Evolutionary conservation across 2,329 filamentous ascomycete genomes (phyloP).

Genomic region (Penicillium sp.): DNA sequence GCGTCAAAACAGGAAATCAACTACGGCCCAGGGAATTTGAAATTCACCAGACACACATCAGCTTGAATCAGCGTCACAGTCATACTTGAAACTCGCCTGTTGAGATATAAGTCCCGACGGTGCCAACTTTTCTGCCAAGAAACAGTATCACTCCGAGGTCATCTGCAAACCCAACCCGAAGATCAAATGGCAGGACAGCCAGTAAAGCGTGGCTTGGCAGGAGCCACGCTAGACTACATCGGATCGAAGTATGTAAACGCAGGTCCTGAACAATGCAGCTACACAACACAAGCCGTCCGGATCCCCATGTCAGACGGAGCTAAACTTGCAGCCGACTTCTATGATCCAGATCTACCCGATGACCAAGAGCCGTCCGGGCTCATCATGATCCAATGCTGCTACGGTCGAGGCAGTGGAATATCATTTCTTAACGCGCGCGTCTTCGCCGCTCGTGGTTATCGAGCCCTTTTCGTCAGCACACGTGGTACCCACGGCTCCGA

Average conservation of each 20-base stretch:
- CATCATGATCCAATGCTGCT: slow-evolving; percentile 18
- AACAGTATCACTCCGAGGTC: not conserved
- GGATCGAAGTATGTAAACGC: slow-evolving; percentile 9
- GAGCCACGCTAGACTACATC: slow-evolving; percentile 12
- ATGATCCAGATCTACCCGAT: slow-evolving; percentile 9
- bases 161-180: not conserved
- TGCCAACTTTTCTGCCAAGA: not conserved
- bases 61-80: not conserved
- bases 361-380: slow-evolving; percentile 6
- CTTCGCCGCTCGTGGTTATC: slow-evolving; percentile 18
- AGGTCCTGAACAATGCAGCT: slow-evolving; percentile 14
- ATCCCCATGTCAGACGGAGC: slow-evolving; percentile 17
- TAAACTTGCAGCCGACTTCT: slow-evolving; percentile 15
- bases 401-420: slow-evolving; percentile 12
- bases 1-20: not conserved
- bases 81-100: not conserved
- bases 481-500: slow-evolving; percentile 17
- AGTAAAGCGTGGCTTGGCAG: slow-evolving; percentile 5
- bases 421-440: slow-evolving; percentile 15
- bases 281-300: slow-evolving; percentile 14
- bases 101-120: not conserved
- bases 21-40: not conserved
- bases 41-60: not conserved
- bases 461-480: slow-evolving; percentile 16
- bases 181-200: slow-evolving; percentile 1